Evolutionary conservation across 305 asterid species (phyloP), one percentile per base, ranked within the genome.

Genomic region (Petunia hybrid): DNA sequence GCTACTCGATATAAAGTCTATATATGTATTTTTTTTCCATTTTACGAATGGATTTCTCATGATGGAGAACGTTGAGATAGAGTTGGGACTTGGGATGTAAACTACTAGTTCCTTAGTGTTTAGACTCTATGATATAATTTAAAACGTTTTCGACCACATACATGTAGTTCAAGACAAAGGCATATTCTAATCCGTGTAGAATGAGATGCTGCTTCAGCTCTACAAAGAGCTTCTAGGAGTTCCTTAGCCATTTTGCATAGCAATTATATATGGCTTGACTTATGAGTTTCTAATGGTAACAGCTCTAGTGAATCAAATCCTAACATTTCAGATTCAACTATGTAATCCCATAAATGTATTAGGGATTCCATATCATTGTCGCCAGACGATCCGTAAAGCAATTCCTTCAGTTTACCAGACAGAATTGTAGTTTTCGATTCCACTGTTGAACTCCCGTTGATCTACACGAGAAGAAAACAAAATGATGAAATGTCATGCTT

Each of bases 301-400:
- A 57, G 8, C 5, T 76, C 83, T 43, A 81, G 78, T 31, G 82
- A 61, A 35, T 80, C 85, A 57, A 73, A 85, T 7, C 65, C 82
- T 80, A 85, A 83, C n/a, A 66, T 10, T 57, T 83, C 77, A 5
- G 88, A 81, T 57, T 86, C 87, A 42, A 86, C 82, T 80, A 82
- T 86, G 43, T 78, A 87, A 73, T 90, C 92, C 88, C 87, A 87
- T 53, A 81, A 75, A 43, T 70, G 77, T 45, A 71, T 39, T 16
- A 81, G 74, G 59, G 89, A 83, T 82, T 86, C 90, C 71, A 60
- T 78, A 8, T 55, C 78, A 80, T 81, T 83, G n/a, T 62, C 80
- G 6, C 78, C 48, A 13, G 75, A 48, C 8, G 77, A 55, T 66
- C 89, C 85, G 68, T 59, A 64, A 12, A 82, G 76, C 74, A 88